Base-by-base conservation (phyloP, 2,329 filamentous ascomycete species). In the Talaromyces verruculosus region DNA sequence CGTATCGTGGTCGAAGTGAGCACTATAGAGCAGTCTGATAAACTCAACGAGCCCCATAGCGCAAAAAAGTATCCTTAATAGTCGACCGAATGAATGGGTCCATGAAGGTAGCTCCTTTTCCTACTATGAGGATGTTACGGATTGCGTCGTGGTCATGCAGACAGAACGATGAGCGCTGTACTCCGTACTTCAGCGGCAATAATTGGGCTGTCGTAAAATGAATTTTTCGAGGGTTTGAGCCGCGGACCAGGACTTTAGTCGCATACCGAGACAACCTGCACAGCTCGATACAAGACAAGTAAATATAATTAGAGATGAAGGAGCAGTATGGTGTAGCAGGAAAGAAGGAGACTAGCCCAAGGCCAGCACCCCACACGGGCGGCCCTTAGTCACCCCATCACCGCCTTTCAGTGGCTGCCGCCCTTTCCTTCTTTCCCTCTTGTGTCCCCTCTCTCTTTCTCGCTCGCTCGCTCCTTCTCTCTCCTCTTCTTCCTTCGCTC, bases 321-420 rank as follows among this genome's bases (percentile, higher is more conserved):
- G 25, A 3, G 28, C 28, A 33, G 28, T 53, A 30, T 7, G 25
- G 49, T 30, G 41, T 30, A 5, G 25, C 22, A 33, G 28, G 39
- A 47, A 62, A 37, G 51, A 51, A 62, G 47, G 39, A 60, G 37
- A 47, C 41, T 19, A 43, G 41, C 41, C 41, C 41, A 58, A 57
- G 28, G n/a, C 51, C 15, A n/a, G 19, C 57, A 41, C 57, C 35
- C 57, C 35, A 45, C 57, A 45, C 57, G 15, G n/a, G 37, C 57
- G 33, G 37, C 17, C 57, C 37, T 28, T 59, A 59, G 55, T 59
- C 61, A 10, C 41, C 41, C 41, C 55, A 37, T 45, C 57, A 60
- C 57, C 57, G 57, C 57, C 57, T 60, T 60, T 60, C 57, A 22
- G 30, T 62, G 45, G 30, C 58, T 33, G 30, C 30, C 30, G 30